These are phyloP conservation scores for Penicillium sp. DNA, from an alignment of 2,329 filamentous ascomycete genomes.

Conservation along the genomic window DNA sequence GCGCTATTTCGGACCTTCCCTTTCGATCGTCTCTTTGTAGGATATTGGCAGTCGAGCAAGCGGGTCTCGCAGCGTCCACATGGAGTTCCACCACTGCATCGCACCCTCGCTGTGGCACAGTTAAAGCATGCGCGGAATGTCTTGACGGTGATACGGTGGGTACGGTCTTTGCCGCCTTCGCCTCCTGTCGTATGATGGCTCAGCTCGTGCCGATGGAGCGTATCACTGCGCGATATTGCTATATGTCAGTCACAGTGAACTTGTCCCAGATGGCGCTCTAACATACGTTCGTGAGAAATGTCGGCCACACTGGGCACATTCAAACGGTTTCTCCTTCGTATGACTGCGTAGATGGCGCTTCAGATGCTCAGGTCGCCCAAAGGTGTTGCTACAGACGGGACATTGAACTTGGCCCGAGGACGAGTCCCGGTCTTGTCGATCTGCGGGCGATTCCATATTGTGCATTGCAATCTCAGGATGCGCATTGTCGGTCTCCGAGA, in stretches of 20 bases:
- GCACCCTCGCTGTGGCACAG: conserved; percentile 38
- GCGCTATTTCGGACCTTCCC: conserved; percentile 21
- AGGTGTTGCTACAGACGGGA: conserved; percentile 35
- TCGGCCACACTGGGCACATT: conserved; percentile 39
- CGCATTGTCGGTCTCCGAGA: conserved; percentile 24
- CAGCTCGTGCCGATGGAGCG: conserved; percentile 38
- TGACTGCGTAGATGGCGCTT: conserved; percentile 41
- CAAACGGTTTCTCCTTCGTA: conserved; percentile 39
- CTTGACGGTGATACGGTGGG: conserved; percentile 40
- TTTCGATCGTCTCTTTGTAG: conserved; percentile 37
- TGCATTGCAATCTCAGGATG: conserved; percentile 13
- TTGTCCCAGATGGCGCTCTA: neutral
- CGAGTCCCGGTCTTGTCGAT: conserved; percentile 3
- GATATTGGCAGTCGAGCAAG: conserved; percentile 37
- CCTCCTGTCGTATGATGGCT: conserved; percentile 37
- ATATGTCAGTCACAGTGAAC: neutral
- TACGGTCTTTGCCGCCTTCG: conserved; percentile 32
- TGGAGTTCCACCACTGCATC: conserved; percentile 37
- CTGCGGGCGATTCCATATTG: neutral
- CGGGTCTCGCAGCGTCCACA: conserved; percentile 37
- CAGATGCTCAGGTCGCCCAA: conserved; percentile 39
- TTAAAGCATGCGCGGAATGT: conserved; percentile 41
- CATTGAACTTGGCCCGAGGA: conserved; percentile 27
- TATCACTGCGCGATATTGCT: conserved; percentile 27
- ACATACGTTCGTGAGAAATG: conserved; percentile 41